phyloP scores from a whole-genome alignment of 2,329 filamentous ascomycete species.

The Fusarium sp. region DNA sequence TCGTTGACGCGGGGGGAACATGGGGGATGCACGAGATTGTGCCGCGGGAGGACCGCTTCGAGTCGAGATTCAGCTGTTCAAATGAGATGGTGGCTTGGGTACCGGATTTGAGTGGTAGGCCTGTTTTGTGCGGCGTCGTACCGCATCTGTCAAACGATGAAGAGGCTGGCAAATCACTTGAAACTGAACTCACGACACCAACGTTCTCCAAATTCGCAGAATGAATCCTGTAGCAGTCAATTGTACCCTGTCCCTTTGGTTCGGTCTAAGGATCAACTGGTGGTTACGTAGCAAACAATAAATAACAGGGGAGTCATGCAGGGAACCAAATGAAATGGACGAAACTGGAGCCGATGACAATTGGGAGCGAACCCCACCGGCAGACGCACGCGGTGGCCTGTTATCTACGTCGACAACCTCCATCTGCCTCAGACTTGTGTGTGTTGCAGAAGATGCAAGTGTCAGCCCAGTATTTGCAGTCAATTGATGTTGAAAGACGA shows the following conservation, averaged over 20 bases:
- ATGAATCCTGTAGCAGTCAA: neutral
- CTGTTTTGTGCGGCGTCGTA: neutral
- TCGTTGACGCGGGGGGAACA: conserved; percentile 13
- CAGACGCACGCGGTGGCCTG: conserved; percentile 26
- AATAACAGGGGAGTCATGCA: conserved; percentile 5
- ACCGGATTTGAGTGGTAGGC: neutral
- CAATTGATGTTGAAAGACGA: conserved; percentile 6
- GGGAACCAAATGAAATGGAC: conserved; percentile 17
- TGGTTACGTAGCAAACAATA: neutral
- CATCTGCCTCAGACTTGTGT: neutral
- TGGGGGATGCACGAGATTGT: conserved; percentile 3
- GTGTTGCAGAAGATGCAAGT: conserved; percentile 32
- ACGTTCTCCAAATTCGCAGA: neutral
- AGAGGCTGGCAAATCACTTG: neutral
- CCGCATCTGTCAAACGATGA: neutral
- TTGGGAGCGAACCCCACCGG: conserved; percentile 15
- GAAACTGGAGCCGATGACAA: neutral
- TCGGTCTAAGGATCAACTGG: neutral
- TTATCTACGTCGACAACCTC: conserved; percentile 22
- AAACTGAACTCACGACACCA: neutral
- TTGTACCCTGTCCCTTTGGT: neutral
- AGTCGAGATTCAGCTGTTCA: conserved; percentile 21
- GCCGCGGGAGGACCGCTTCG: neutral
- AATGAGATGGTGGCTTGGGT: conserved; percentile 16
- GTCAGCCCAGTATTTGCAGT: conserved; percentile 23